phyloP scores from a whole-genome alignment of 768 basidiomycete genomes.

The Podaxis sp. region DNA sequence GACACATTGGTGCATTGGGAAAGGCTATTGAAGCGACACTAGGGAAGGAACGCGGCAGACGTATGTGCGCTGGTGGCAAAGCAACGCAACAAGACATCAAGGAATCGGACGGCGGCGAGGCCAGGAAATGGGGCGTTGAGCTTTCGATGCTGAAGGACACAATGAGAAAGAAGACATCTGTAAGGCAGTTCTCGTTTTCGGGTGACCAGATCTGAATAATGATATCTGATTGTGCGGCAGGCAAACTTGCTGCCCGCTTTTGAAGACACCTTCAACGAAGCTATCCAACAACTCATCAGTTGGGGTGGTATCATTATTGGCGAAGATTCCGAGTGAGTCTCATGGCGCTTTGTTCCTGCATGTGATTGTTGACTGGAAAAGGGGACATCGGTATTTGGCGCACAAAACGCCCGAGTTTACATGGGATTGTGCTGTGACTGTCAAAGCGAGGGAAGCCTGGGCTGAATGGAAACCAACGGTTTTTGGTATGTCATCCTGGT shows the following conservation, averaged over 20 bases:
- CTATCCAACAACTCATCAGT: conserved; percentile 71
- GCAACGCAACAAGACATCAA: conserved; percentile 23
- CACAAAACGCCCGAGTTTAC: conserved; percentile 68
- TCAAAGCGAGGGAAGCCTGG: conserved; percentile 69
- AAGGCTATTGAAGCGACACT: conserved; percentile 67
- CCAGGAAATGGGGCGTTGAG: conserved; percentile 73
- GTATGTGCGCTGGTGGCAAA: conserved; percentile 58
- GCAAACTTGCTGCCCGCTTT: conserved; percentile 54
- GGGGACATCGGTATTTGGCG: conserved; percentile 73
- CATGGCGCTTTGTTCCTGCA: conserved; percentile 15
- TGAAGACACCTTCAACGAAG: conserved; percentile 75
- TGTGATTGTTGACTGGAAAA: conserved; percentile 24
- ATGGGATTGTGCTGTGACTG: conserved; percentile 62
- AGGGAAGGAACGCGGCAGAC: conserved; percentile 60
- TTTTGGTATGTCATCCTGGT: conserved; percentile 44
- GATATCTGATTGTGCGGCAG: conserved; percentile 31
- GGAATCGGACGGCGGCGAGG: conserved; percentile 62
- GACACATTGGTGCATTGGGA: conserved; percentile 71
- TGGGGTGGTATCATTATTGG: conserved; percentile 73
- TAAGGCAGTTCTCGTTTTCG: conserved; percentile 29
- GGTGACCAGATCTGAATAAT: neutral
- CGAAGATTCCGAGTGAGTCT: conserved; percentile 61
- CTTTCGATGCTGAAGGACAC: conserved; percentile 53
- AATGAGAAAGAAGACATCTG: conserved; percentile 57
- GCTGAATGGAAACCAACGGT: conserved; percentile 62